These are phyloP conservation scores for Fusarium anguioides DNA, from an alignment of 2,329 filamentous ascomycete genomes.

Conservation along the genomic window DNA sequence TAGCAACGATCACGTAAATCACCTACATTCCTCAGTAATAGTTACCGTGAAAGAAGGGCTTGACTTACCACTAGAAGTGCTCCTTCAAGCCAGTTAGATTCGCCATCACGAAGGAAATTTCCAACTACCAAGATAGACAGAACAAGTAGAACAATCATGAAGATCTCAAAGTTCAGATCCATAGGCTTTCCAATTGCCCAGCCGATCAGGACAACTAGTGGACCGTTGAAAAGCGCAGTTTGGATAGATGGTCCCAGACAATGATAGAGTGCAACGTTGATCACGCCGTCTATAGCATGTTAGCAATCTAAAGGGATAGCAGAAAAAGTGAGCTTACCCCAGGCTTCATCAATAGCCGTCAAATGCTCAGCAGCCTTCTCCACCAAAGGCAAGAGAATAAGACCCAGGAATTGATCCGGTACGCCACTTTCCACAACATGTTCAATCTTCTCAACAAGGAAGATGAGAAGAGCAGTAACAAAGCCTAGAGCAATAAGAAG, in stretches of 20 bases:
- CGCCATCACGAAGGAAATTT: constrained; percentile 78
- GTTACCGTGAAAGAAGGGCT: fast-evolving
- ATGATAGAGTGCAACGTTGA: constrained; percentile 77
- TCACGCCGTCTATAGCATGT: constrained; percentile 61
- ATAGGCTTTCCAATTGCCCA: constrained; percentile 74
- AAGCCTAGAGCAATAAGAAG: constrained; percentile 66
- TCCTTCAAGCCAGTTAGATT: constrained; percentile 82
- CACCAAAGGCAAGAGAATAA: constrained; percentile 74
- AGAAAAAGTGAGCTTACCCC: constrained; percentile 47
- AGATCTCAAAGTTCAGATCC: constrained; percentile 79
- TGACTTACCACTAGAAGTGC: constrained; percentile 69
- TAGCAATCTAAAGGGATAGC: not conserved
- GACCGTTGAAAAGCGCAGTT: constrained; percentile 79
- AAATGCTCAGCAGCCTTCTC: constrained; percentile 79
- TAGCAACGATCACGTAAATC: constrained; percentile 58
- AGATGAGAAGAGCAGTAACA: constrained; percentile 73
- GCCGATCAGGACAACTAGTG: constrained; percentile 75
- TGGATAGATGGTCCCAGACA: constrained; percentile 80
- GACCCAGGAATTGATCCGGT: constrained; percentile 54
- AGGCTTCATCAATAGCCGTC: constrained; percentile 77
- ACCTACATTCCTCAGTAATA: constrained; percentile 36
- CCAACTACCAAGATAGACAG: constrained; percentile 79
- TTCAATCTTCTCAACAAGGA: constrained; percentile 74
- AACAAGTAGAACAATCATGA: constrained; percentile 79
- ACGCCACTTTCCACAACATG: constrained; percentile 54